Conservation (phyloP, 495 filamentous ascomycete genomes). For the Trypethelium eluteriae region DNA sequence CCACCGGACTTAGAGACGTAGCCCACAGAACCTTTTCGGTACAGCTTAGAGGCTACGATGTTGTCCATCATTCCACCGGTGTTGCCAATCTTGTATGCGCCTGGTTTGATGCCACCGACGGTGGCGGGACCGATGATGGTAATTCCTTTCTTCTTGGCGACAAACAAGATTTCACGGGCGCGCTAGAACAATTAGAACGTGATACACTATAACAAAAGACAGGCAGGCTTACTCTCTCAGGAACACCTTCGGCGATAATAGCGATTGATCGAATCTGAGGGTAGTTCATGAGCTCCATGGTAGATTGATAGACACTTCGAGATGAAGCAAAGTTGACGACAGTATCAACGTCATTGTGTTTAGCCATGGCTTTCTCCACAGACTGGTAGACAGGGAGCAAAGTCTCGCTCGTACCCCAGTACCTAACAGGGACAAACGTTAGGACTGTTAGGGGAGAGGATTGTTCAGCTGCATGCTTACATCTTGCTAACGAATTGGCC, state of each 20-base stretch:
- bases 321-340: slow-evolving; percentile 99
- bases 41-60: slow-evolving; percentile 99
- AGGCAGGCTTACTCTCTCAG: slow-evolving; percentile 69
- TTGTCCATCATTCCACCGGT: slow-evolving; percentile 99
- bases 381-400: slow-evolving; percentile 97
- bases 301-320: slow-evolving; percentile 94
- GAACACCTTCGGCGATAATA: slow-evolving; percentile 98
- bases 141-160: slow-evolving; percentile 95
- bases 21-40: slow-evolving; percentile 95
- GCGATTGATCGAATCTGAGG: slow-evolving; percentile 96
- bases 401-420: slow-evolving; percentile 99
- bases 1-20: slow-evolving; percentile 99
- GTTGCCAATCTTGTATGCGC: slow-evolving; percentile 98
- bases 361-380: slow-evolving; percentile 85
- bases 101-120: slow-evolving; percentile 98
- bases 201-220: neutral
- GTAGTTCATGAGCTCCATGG: slow-evolving; percentile 95
- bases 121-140: slow-evolving; percentile 98
- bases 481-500: slow-evolving; percentile 99
- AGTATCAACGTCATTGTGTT: slow-evolving; percentile 94
- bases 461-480: slow-evolving; percentile 39
- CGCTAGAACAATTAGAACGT: slow-evolving; percentile 45
- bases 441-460: neutral
- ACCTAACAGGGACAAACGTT: slow-evolving; percentile 41
- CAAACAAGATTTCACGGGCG: slow-evolving; percentile 91